Evolutionary conservation across 2,329 filamentous ascomycete genomes (phyloP), one percentile per base, ranked within the genome.

Genomic region (Alternaria sp.): DNA sequence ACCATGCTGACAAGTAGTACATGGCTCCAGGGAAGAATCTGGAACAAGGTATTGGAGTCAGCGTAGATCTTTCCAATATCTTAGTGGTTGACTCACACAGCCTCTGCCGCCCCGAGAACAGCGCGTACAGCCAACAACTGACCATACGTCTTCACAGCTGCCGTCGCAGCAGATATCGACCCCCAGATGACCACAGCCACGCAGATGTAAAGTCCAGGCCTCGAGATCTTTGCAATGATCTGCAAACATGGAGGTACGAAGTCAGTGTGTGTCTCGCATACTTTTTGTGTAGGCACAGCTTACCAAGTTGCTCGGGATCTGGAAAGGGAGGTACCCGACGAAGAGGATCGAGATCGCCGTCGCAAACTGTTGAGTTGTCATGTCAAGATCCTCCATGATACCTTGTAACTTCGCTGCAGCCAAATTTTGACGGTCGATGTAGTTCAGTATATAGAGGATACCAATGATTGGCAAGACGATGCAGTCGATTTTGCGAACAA

Each of bases 401-500:
- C 36, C 36, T 10, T 16, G 14, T 10, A 40, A 14, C n/a, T 14
- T 16, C 36, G 36, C 36, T n/a, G 36, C 18, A 14, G 36, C 36
- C 14, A n/a, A 40, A 0, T 40, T 40, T 9, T 40, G 16, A 16
- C 36, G 16, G 9, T 40, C 14, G 9, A 40, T 40, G 14, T 14
- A 40, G n/a, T 40, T 40, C 36, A 40, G 11, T 5, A 40, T 16
- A 9, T 40, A 40, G n/a, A 40, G 14, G 10, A 40, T 11, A 6
- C 16, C 1, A n/a, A 40, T 40, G 36, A 40, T 40, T 11, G 36
- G 36, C 36, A 40, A n/a, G n/a, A 40, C 18, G 36, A 40, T 20
- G 18, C 16, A 20, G n/a, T 40, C 36, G 8, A 40, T 14, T n/a
- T 40, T 40, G 16, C n/a, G 16, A 9, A 40, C 36, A 43, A 87